These are phyloP conservation scores for Penicillium sp. DNA, from an alignment of 2,329 filamentous ascomycete species.

Conservation along the genomic window DNA sequence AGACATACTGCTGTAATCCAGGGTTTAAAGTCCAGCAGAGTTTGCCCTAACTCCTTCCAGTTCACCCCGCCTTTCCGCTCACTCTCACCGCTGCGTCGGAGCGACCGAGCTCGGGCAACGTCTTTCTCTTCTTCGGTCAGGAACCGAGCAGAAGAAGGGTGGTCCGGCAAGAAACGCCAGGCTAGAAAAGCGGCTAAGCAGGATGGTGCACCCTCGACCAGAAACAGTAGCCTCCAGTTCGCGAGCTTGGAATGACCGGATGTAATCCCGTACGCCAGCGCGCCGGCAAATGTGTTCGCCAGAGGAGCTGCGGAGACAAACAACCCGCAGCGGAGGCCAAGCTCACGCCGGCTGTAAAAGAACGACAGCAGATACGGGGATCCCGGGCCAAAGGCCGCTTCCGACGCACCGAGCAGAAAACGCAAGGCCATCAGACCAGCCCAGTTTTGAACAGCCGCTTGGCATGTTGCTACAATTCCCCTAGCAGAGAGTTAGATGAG, in stretches of 20 bases:
- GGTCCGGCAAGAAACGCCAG: slow-evolving; percentile 61
- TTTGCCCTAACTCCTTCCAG: slow-evolving; percentile 53
- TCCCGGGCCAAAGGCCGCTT: slow-evolving; percentile 52
- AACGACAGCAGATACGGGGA: slow-evolving; percentile 60
- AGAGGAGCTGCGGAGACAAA: slow-evolving; percentile 66
- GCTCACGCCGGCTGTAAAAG: slow-evolving; percentile 63
- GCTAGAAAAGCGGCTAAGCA: slow-evolving; percentile 59
- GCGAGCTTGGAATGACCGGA: slow-evolving; percentile 61
- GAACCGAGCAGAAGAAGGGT: slow-evolving; percentile 58
- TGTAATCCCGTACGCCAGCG: slow-evolving; percentile 68
- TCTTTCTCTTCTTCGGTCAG: slow-evolving; percentile 63
- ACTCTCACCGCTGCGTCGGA: slow-evolving; percentile 59
- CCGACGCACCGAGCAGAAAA: slow-evolving; percentile 53
- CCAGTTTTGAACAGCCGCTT: slow-evolving; percentile 52
- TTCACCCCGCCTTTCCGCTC: slow-evolving; percentile 48
- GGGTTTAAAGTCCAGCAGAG: slow-evolving; percentile 51
- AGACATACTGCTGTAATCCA: slow-evolving; percentile 53
- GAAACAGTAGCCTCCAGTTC: slow-evolving; percentile 68
- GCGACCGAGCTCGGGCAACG: slow-evolving; percentile 59
- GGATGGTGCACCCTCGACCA: slow-evolving; percentile 69
- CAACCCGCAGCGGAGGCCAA: slow-evolving; percentile 61
- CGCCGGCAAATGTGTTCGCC: slow-evolving; percentile 79
- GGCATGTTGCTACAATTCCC: slow-evolving; percentile 54
- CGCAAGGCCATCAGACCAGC: slow-evolving; percentile 55
- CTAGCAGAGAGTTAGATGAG: slow-evolving; percentile 26